Conservation (phyloP, 176 grass and related monocot species). For the Themeda triandra region DNA sequence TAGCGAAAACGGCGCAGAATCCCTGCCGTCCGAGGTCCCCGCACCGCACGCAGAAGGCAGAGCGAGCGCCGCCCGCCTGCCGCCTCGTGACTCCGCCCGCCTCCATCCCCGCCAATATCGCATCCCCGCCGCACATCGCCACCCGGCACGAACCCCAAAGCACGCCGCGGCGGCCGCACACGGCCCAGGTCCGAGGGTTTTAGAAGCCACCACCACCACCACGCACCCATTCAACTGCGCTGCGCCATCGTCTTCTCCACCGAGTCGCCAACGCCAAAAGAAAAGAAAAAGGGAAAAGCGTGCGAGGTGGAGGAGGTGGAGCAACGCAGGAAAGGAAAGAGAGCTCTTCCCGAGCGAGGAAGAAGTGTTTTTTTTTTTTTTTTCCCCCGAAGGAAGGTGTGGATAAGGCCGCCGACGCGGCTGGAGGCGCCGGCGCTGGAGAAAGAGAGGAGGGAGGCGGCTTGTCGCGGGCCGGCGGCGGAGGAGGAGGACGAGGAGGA, state of each 20-base stretch:
- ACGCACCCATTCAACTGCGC: neutral
- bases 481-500: neutral
- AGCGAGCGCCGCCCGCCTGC: neutral
- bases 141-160: constrained; percentile 17
- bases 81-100: neutral
- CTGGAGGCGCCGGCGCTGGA: neutral
- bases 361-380: neutral
- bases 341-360: neutral
- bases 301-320: neutral
- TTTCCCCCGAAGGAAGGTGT: neutral
- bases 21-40: neutral
- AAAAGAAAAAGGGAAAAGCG: constrained; percentile 8
- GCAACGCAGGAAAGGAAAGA: neutral
- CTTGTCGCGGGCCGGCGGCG: neutral
- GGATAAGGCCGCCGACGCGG: neutral
- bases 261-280: no score
- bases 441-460: neutral
- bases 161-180: neutral
- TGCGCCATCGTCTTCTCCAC: constrained; percentile 27
- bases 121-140: neutral
- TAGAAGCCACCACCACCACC: constrained; percentile 27
- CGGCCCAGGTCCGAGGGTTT: constrained; percentile 33
- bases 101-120: no score
- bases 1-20: neutral
- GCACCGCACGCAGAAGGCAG: no score